These are phyloP conservation scores for Verticillium zaregamsianum DNA, from an alignment of 2,329 filamentous ascomycete genomes.

Conservation along the genomic window DNA sequence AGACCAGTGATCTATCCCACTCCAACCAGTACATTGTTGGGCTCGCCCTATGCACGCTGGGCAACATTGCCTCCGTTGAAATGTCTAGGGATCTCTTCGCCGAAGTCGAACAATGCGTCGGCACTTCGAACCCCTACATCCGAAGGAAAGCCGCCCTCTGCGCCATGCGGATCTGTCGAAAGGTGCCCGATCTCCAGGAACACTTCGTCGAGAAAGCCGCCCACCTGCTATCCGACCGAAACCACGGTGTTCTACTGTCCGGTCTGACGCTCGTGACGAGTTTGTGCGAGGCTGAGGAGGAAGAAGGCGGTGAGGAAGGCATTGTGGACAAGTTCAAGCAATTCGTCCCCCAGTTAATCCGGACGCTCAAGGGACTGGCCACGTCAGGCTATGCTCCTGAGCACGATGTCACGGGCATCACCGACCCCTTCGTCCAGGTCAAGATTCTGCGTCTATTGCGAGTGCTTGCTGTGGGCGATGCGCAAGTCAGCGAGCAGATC, in stretches of 20 bases:
- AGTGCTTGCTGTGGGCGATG: slow-evolving; percentile 81
- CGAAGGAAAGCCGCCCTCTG: slow-evolving; percentile 95
- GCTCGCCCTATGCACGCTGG: slow-evolving; percentile 89
- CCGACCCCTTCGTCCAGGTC: slow-evolving; percentile 95
- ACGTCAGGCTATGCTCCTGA: slow-evolving; percentile 96
- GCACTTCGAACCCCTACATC: slow-evolving; percentile 97
- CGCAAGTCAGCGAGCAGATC: slow-evolving; percentile 89
- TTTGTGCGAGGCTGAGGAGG: slow-evolving; percentile 92
- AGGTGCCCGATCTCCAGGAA: slow-evolving; percentile 94
- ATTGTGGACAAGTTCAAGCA: slow-evolving; percentile 89
- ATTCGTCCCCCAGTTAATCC: slow-evolving; percentile 79
- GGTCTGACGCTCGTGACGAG: slow-evolving; percentile 87
- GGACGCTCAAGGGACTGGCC: slow-evolving; percentile 85
- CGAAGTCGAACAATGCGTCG: slow-evolving; percentile 88
- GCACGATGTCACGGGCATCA: slow-evolving; percentile 97
- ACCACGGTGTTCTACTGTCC: slow-evolving; percentile 91
- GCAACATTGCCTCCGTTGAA: slow-evolving; percentile 95
- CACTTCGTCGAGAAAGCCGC: slow-evolving; percentile 96
- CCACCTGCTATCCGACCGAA: slow-evolving; percentile 81
- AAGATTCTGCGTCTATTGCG: slow-evolving; percentile 87
- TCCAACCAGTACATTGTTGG: slow-evolving; percentile 98
- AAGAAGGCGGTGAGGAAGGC: slow-evolving; percentile 83
- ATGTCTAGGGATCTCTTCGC: slow-evolving; percentile 97
- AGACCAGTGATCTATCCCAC: slow-evolving; percentile 80
- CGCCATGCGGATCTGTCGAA: slow-evolving; percentile 97